Evolutionary conservation across 2,329 filamentous ascomycete genomes (phyloP).

Genomic region (Cyphellophora europaea): DNA sequence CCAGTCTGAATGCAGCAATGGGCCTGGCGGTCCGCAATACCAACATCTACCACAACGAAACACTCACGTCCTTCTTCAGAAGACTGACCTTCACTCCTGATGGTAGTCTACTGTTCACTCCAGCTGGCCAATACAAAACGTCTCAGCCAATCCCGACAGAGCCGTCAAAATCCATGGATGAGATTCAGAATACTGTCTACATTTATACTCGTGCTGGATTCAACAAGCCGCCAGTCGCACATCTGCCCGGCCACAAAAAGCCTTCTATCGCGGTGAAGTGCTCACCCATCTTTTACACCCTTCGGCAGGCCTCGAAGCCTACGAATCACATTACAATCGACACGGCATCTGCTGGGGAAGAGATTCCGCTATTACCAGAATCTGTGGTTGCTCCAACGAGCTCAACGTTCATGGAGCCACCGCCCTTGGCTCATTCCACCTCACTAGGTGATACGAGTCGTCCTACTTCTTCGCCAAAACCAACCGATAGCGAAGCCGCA

Average conservation of each 20-base stretch:
- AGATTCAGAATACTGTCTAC: slow-evolving; percentile 94
- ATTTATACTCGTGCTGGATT: slow-evolving; percentile 94
- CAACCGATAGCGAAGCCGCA: slow-evolving; percentile 40
- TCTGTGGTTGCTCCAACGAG: slow-evolving; percentile 54
- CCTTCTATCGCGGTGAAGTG: slow-evolving; percentile 93
- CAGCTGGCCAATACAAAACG: slow-evolving; percentile 88
- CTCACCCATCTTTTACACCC: slow-evolving; percentile 78
- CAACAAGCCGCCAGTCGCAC: slow-evolving; percentile 90
- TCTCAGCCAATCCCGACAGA: slow-evolving; percentile 60
- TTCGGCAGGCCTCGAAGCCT: slow-evolving; percentile 56
- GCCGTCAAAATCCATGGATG: slow-evolving; percentile 63
- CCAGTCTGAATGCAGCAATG: slow-evolving; percentile 48
- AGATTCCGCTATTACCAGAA: slow-evolving; percentile 77
- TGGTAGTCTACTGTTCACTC: slow-evolving; percentile 85
- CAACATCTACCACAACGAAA: slow-evolving; percentile 92
- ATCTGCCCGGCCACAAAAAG: slow-evolving; percentile 95
- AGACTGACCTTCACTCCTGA: slow-evolving; percentile 91
- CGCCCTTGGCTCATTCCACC: slow-evolving; percentile 48
- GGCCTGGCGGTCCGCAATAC: slow-evolving; percentile 68
- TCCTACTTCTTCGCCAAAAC: slow-evolving; percentile 44
- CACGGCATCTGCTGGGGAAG: slow-evolving; percentile 72
- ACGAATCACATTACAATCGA: slow-evolving; percentile 93
- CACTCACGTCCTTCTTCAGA: slow-evolving; percentile 91
- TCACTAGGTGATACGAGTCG: slow-evolving; percentile 40
- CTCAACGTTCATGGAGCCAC: slow-evolving; percentile 71